Base-by-base conservation (phyloP, 2,329 filamentous ascomycete species). In the Teratosphaeriaceae sp. region DNA sequence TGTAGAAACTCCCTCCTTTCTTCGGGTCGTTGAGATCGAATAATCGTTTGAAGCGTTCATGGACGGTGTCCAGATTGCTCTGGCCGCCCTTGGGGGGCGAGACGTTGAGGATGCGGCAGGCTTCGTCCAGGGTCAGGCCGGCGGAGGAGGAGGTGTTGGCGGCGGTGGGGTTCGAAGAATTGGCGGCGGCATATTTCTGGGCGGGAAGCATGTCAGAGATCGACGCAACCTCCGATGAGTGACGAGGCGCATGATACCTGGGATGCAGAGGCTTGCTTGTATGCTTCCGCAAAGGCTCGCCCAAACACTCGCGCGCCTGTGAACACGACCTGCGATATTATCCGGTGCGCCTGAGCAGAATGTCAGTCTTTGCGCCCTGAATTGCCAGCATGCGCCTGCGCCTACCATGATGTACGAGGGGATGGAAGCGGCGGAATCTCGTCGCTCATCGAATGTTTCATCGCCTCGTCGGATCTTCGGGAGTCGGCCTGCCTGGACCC, bases 1-100 rank as follows among this genome's bases (percentile, higher is more conserved):
- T 75, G 67, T 98, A 98, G 69, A 98, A 98, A 59, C 88, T 96
- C 41, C 92, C 92, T 26, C 92, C 92, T 62, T 95, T 95, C 67
- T 94, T 76, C 9, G 92, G 90, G 52, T 98, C 86, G 70, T 98
- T 98, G 56, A 79, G 72, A 67, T 98, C 92, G 64, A 96, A 98
- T 37, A 98, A 72, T 52, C 84, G 81, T 78, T 97, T 97, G 75
- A 97, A 98, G 42, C 88, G 78, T 55, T 84, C 80, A 68, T 85
- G 82, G 43, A 95, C 81, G 52, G 84, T 76, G 57, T 89, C 85
- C 63, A 89, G 72, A 62, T 89, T 85, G 46, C 83, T 76, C 62
- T 88, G 76, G 35, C 86, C 88, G 48, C 75, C 78, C 64, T 84
- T 78, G 1, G 90, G 89, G 27, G 89, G 87, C 65, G 90, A 87